Evolutionary conservation across 2,329 filamentous ascomycete species (phyloP), one percentile per base, ranked within the genome.

Genomic region (Trichophyton verrucosum): DNA sequence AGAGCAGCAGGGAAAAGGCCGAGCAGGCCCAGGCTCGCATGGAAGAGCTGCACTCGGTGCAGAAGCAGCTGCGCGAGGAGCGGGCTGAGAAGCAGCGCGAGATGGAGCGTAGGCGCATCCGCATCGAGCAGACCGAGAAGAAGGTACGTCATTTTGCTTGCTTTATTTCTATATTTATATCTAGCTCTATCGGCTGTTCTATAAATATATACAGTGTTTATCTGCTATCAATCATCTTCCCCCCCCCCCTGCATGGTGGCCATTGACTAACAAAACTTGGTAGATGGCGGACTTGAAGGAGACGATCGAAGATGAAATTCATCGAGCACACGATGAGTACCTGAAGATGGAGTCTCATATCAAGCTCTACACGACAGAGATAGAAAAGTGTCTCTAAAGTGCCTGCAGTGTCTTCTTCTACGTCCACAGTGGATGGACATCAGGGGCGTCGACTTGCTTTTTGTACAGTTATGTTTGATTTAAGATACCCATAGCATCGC

Each of bases 241-340:
- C 33, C n/a, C 27, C 5, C 8, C 8, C 33, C 33, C 11, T 38
- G 33, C 33, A 38, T 13, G 33, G 33, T 13, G 9, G 33, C 33
- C 33, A 13, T 38, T 13, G 33, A 49, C n/a, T 55, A 63, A 61
- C 73, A 75, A 58, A 44, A 44, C n/a, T 44, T 42, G 33, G 22
- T 65, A 96, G 91, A 99, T 97, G 92, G 85, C 88, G 56, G 94
- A 99, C 74, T 81, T 99, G 67, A 97, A 96, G 72, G 94, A 97
- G 73, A 95, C 94, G 68, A 96, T 99, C 64, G 92, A 97, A 71
- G 91, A 87, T 64, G 94, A 99, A 75, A 87, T 97, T 7, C 89
- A 94, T 71, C 84, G 83, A 61, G 91, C 94, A 0, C 85, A 95
- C 68, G 91, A 95, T 66, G 90, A 97, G 77, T 99, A 96, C 75